Conservation (phyloP, 306 rosid species). For the Cicer arietinum region DNA sequence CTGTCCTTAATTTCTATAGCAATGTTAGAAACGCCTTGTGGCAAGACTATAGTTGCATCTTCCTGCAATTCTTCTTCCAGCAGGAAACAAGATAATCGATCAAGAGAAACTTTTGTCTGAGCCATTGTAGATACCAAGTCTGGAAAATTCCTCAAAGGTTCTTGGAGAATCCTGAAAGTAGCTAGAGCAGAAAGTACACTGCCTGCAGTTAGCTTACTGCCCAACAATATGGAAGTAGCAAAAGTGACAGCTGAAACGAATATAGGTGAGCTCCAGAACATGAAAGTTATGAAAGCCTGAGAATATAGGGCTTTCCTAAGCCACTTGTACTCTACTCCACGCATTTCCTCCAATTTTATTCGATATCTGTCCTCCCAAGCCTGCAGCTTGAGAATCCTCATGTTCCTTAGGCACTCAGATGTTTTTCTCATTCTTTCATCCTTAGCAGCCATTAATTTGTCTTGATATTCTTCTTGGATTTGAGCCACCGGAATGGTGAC, state of each 20-base stretch:
- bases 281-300: slow-evolving; percentile 96
- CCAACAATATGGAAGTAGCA: slow-evolving; percentile 83
- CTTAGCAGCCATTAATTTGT: slow-evolving; percentile 94
- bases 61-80: slow-evolving; percentile 93
- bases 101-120: slow-evolving; percentile 99
- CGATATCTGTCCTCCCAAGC: slow-evolving; percentile 97
- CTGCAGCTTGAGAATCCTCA: slow-evolving; percentile 98
- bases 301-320: slow-evolving; percentile 92
- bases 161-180: slow-evolving; percentile 99
- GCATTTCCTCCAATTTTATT: slow-evolving; percentile 84
- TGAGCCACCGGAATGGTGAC: slow-evolving; percentile 85
- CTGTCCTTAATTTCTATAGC: slow-evolving; percentile 89
- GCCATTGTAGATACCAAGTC: slow-evolving; percentile 99
- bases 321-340: slow-evolving; percentile 94
- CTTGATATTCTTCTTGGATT: slow-evolving; percentile 92
- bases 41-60: slow-evolving; percentile 84
- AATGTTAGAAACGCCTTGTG: slow-evolving; percentile 69
- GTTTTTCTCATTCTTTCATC: slow-evolving; percentile 99
- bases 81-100: slow-evolving; percentile 87
- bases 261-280: slow-evolving; percentile 99
- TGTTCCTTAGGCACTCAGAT: slow-evolving; percentile 91
- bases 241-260: slow-evolving; percentile 97
- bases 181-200: slow-evolving; percentile 98
- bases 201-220: slow-evolving; percentile 86
- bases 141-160: slow-evolving; percentile 96